Evolutionary conservation across 768 basidiomycete genomes (phyloP), one percentile per base, ranked within the genome.

Genomic region (Aureoboletus auriporus): DNA sequence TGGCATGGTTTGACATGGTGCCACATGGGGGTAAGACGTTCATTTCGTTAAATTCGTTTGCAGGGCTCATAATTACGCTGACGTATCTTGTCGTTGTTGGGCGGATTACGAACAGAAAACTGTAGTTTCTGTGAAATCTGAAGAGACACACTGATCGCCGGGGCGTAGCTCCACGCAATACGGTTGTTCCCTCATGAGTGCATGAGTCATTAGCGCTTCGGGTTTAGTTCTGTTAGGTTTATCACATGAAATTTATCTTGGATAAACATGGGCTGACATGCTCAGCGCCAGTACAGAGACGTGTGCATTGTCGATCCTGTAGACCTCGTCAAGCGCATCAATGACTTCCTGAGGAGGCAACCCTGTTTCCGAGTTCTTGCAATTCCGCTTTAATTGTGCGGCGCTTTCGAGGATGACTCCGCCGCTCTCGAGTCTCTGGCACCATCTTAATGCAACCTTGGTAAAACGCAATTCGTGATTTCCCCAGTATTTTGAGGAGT

Each of bases 391-490:
- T 42, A 78, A 50, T 53, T 79, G 77, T 2, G 55, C 62, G 5
- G 62, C 65, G n/a, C 71, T 74, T 55, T 71, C 78, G 6, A 79
- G 55, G 44, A 79, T 75, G 11, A 78, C 60, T 2, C 76, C 79
- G 47, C 79, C 77, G 26, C 51, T 42, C 1, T 64, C 63, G 29
- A 55, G 82, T 49, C 83, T 75, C 44, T 80, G 76, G 43, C 76
- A 68, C 82, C 82, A 84, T n/a, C 82, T 71, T 40, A 82, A 64
- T 1, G 81, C 78, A 4, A 80, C 71, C 62, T 83, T 80, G 3
- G 74, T 69, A 47, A 80, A 64, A 0, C 74, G 72, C 4, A 84
- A 59, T 37, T 63, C 52, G 50, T 81, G 67, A 42, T 71, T 75
- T 31, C 72, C 72, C 74, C 75, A 46, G n/a, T n/a, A n/a, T n/a